A percentile compares a stretch with the other conserved stretches of the same genome.
phyloP scores from a whole-genome alignment of 306 rosid genomes.

The Trichosanthes cucumerina region DNA sequence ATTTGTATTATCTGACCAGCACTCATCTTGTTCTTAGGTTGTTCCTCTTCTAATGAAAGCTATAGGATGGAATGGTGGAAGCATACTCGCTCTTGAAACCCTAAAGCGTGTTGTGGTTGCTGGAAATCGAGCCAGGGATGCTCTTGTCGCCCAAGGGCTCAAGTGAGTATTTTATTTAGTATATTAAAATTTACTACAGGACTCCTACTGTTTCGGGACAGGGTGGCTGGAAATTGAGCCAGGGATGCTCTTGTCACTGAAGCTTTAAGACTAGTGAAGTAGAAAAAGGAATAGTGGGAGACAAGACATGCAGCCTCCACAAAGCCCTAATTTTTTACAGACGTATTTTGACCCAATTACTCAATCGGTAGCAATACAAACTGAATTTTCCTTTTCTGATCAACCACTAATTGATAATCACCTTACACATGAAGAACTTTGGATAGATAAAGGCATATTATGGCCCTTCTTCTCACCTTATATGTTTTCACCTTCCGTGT shows the following conservation, averaged over 20 bases:
- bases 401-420: neutral
- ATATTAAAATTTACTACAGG: neutral
- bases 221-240: no score
- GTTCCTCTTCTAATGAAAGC: slow-evolving; percentile 98
- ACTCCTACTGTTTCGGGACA: neutral
- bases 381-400: neutral
- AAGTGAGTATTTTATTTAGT: slow-evolving; percentile 50
- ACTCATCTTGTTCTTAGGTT: slow-evolving; percentile 45
- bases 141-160: slow-evolving; percentile 98
- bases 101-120: slow-evolving; percentile 98
- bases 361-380: neutral
- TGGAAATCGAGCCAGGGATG: slow-evolving; percentile 99
- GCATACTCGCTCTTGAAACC: slow-evolving; percentile 96
- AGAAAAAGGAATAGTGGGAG: neutral
- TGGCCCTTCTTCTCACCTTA: no score
- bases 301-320: neutral
- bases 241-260: no score
- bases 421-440: neutral
- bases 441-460: no score
- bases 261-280: neutral
- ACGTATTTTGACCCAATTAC: neutral
- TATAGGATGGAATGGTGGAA: slow-evolving; percentile 99
- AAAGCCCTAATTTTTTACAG: neutral
- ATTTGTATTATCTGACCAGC: slow-evolving; percentile 1
- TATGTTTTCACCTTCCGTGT: no score